A percentile compares a stretch with the other conserved stretches of the same genome.
These are phyloP conservation scores for Geosiphon pyriformis DNA, from an alignment of 192 early-diverging fungal species.

Conservation along the genomic window DNA sequence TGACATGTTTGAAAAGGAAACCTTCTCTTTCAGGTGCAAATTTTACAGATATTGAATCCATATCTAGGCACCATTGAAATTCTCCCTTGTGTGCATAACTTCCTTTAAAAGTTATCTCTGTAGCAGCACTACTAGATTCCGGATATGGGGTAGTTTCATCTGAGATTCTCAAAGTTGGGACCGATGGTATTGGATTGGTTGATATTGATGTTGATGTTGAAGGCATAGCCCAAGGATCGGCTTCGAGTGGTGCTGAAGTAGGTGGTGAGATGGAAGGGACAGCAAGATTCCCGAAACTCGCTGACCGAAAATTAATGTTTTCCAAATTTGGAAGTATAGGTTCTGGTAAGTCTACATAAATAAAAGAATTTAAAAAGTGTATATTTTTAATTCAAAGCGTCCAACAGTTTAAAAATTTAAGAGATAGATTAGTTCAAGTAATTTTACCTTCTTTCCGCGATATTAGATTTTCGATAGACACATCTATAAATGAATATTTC, in stretches of 20 bases:
- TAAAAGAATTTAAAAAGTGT: neutral
- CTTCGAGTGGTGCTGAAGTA: conserved; percentile 32
- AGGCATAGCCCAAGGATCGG: conserved; percentile 53
- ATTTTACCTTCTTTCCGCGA: conserved; percentile 55
- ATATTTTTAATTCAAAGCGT: neutral
- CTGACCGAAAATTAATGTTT: conserved; percentile 30
- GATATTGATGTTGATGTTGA: conserved; percentile 20
- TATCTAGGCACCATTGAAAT: conserved; percentile 50
- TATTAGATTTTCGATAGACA: conserved; percentile 62
- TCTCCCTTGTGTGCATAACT: conserved; percentile 30
- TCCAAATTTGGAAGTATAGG: conserved; percentile 58
- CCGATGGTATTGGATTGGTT: too few species aligned
- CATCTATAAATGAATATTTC: conserved; percentile 26
- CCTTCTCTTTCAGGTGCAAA: conserved; percentile 50
- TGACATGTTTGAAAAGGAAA: conserved; percentile 70
- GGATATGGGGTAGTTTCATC: neutral
- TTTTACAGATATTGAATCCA: conserved; percentile 49
- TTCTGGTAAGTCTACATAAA: conserved; percentile 47
- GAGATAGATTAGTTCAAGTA: neutral
- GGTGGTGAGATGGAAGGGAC: conserved; percentile 21
- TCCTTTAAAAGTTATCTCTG: conserved; percentile 8
- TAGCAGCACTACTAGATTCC: neutral
- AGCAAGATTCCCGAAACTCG: conserved; percentile 12
- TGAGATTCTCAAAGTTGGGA: neutral
- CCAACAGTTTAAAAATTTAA: neutral